Evolutionary conservation across 1,139 yeast genomes (phyloP).

Genomic region (Candida sp.): DNA sequence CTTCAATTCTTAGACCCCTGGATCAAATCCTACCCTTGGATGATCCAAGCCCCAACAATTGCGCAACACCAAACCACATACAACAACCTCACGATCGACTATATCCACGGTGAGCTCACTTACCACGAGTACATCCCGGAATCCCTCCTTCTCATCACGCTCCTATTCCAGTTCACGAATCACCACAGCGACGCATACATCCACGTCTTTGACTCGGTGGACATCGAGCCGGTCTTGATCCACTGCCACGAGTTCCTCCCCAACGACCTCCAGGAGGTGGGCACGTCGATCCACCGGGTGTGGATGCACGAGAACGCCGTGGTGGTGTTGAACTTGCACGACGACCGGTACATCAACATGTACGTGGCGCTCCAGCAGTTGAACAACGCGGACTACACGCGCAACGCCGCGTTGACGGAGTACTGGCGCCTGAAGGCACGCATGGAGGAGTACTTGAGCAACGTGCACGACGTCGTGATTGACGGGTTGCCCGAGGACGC

Average conservation of each 20-base stretch:
- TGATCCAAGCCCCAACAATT: slow-evolving; percentile 9
- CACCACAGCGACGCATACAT: slow-evolving; percentile 38
- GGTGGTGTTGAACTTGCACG: slow-evolving; percentile 30
- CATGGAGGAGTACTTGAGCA: slow-evolving; percentile 6
- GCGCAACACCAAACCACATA: slow-evolving; percentile 5
- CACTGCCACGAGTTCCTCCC: slow-evolving; percentile 44
- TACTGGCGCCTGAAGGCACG: slow-evolving; percentile 2
- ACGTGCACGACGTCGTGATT: slow-evolving; percentile 14
- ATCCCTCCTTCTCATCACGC: slow-evolving; percentile 46
- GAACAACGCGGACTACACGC: slow-evolving; percentile 20
- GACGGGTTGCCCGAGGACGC: slow-evolving; percentile 15
- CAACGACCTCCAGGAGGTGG: slow-evolving; percentile 50
- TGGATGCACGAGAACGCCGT: slow-evolving; percentile 44
- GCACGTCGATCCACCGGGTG: slow-evolving; percentile 40
- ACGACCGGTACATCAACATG: slow-evolving; percentile 27
- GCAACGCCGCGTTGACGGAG: slow-evolving; percentile 19
- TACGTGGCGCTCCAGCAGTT: slow-evolving; percentile 35
- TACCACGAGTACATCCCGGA: slow-evolving; percentile 51
- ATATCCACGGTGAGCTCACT: slow-evolving; percentile 45
- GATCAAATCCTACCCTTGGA: slow-evolving; percentile 17
- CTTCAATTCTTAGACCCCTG: slow-evolving; percentile 11
- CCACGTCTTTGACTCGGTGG: slow-evolving; percentile 52
- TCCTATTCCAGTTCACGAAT: slow-evolving; percentile 39
- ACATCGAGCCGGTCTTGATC: slow-evolving; percentile 58
- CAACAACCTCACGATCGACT: slow-evolving; percentile 16